Evolutionary conservation across 2,329 filamentous ascomycete species (phyloP).

Genomic region (Fusarium guadeloupense): DNA sequence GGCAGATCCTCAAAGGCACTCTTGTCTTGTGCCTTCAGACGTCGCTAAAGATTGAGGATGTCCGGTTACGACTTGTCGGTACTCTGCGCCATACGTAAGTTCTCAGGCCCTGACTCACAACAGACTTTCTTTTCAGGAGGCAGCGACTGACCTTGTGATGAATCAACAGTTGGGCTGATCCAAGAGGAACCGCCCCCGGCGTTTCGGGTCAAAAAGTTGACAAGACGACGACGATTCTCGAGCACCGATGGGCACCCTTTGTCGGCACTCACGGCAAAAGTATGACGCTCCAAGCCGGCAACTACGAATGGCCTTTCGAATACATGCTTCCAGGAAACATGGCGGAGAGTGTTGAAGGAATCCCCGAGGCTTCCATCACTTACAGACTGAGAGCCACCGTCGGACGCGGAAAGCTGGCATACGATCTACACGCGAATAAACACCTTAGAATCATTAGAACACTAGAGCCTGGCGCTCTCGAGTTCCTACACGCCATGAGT

Average conservation of each 20-base stretch:
- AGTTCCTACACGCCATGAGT: constrained; percentile 87
- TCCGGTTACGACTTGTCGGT: constrained; percentile 76
- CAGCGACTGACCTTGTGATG: constrained; percentile 22
- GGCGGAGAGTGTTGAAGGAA: constrained; percentile 89
- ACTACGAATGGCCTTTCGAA: constrained; percentile 87
- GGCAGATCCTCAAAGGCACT: constrained; percentile 76
- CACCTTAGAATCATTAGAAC: constrained; percentile 81
- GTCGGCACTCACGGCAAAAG: constrained; percentile 65
- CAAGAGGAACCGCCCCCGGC: constrained; percentile 64
- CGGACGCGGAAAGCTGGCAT: constrained; percentile 84
- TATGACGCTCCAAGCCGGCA: constrained; percentile 72
- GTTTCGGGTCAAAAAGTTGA: constrained; percentile 69
- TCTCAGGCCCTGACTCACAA: constrained; percentile 8
- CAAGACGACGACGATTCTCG: constrained; percentile 67
- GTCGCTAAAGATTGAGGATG: constrained; percentile 75
- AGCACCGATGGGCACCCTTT: constrained; percentile 76
- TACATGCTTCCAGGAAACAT: constrained; percentile 75
- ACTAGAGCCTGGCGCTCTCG: constrained; percentile 77
- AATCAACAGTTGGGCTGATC: constrained; percentile 59
- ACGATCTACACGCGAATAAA: constrained; percentile 84
- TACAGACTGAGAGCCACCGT: constrained; percentile 94
- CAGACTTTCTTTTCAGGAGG: constrained; percentile 1
- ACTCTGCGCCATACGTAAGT: constrained; percentile 72
- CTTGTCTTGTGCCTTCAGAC: constrained; percentile 78
- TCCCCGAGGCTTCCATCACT: constrained; percentile 85